These are phyloP conservation scores for Scolecobasidium constrictum DNA, from an alignment of 2,329 filamentous ascomycete species.

Conservation along the genomic window DNA sequence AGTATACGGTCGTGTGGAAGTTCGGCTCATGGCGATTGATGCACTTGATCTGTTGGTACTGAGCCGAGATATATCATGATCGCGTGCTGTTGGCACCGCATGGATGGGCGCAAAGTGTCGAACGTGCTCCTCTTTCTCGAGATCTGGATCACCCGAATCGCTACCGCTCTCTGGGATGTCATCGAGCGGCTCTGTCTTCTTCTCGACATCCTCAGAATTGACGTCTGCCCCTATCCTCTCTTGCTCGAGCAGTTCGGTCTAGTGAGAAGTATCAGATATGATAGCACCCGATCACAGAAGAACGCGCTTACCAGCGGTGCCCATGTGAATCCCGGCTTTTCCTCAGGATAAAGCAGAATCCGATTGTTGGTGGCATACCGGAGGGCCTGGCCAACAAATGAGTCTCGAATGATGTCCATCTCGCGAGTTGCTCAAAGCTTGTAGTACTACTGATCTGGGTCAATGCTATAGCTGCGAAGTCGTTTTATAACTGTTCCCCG, in stretches of 20 bases:
- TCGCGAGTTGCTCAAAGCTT: slow-evolving; percentile 11
- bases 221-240: background rate
- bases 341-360: slow-evolving; percentile 35
- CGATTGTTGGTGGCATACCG: slow-evolving; percentile 31
- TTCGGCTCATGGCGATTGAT: background rate
- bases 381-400: slow-evolving; percentile 36
- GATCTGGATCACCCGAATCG: background rate
- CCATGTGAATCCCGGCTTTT: slow-evolving; percentile 17
- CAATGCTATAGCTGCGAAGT: too few relatives aligned
- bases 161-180: background rate
- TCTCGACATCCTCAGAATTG: background rate
- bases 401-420: slow-evolving; percentile 30
- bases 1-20: slow-evolving; percentile 12
- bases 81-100: background rate
- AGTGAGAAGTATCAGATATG: background rate
- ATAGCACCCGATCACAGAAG: background rate
- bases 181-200: background rate
- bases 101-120: background rate
- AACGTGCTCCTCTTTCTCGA: background rate
- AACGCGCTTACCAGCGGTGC: slow-evolving; percentile 9
- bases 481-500: too few relatives aligned
- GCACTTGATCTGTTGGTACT: background rate
- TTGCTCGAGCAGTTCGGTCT: background rate
- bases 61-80: background rate
- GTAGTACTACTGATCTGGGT: background rate